Evolutionary conservation across 139 green algal species (phyloP), one percentile per base, ranked within the genome.

Genomic region (Chara braunii): DNA sequence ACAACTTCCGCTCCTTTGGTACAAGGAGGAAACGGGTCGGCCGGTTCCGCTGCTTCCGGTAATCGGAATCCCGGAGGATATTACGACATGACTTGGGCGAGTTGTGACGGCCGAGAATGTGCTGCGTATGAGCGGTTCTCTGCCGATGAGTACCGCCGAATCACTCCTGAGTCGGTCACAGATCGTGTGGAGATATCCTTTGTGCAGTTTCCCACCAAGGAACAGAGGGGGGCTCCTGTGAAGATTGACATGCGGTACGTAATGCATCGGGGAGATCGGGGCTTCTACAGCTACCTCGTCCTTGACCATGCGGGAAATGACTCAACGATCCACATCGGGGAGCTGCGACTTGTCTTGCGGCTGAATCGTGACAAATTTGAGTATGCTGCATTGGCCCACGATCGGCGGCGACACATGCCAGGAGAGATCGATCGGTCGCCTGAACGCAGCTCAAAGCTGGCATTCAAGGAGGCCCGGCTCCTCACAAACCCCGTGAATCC

Each of bases 221-320:
- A 66, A 22, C 6, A 4, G 3, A 58, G 8, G 9, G 11, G 9
- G 36, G 36, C 9, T 5, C 57, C 57, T 44, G 34, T 67, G 4
- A 3, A 67, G 23, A 33, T 67, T 11, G 57, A 67, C 43, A 11
- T 67, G 5, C 57, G 57, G 4, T 67, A 67, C 44, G 62, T n/a
- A 36, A 7, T 67, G 22, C 12, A 42, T 28, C 32, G 5, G 5
- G 57, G 57, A 26, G 22, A 4, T 22, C 6, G 43, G 11, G 12
- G 8, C 4, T 67, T 64, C 18, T 62, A 67, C 18, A 64, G 9
- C 9, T 6, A 67, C 36, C 7, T 33, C 4, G 36, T 24, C 11
- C 24, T 67, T 4, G 57, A 67, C 8, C 57, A 67, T 45, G 12
- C 4, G 22, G 4, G 9, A 5, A 5, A 26, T 4, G 36, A 50